Evolutionary conservation across 495 filamentous ascomycete species (phyloP).

Genomic region (Daldinia loculata): DNA sequence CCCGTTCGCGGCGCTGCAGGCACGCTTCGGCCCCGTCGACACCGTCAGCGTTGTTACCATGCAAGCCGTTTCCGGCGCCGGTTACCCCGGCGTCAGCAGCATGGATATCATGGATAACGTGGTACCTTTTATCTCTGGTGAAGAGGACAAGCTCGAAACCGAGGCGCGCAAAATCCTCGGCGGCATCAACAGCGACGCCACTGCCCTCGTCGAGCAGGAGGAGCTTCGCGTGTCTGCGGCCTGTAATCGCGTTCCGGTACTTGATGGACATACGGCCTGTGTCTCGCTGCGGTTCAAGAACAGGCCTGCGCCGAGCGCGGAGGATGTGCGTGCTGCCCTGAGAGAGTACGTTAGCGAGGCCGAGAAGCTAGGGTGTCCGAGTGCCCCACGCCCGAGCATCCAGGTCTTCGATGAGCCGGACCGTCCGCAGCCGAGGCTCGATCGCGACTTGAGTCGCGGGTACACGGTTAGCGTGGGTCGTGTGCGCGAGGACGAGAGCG

Average conservation of each 20-base stretch:
- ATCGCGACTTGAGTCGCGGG: constrained; percentile 75
- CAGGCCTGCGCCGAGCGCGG: constrained; percentile 60
- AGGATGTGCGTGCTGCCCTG: constrained; percentile 74
- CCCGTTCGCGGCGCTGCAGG: constrained; percentile 83
- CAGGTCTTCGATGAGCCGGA: constrained; percentile 81
- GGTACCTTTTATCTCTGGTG: constrained; percentile 84
- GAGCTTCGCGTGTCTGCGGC: constrained; percentile 76
- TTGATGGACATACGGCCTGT: constrained; percentile 86
- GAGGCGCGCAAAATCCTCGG: constrained; percentile 89
- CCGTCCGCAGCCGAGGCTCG: constrained; percentile 84
- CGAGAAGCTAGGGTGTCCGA: constrained; percentile 76
- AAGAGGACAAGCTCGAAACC: constrained; percentile 88
- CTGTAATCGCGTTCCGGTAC: constrained; percentile 83
- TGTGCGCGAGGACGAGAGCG: constrained; percentile 75
- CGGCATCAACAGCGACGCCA: constrained; percentile 67
- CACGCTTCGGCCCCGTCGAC: constrained; percentile 77
- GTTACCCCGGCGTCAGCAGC: constrained; percentile 86
- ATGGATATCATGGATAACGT: constrained; percentile 81
- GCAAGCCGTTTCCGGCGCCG: constrained; percentile 85
- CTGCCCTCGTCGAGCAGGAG: constrained; percentile 70
- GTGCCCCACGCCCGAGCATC: constrained; percentile 77
- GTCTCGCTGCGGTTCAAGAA: constrained; percentile 79
- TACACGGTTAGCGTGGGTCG: constrained; percentile 86
- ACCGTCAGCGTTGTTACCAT: constrained; percentile 84
- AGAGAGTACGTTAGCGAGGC: constrained; percentile 78